phyloP scores from a whole-genome alignment of 179 eudicot genomes.

The Silene coronaria region DNA sequence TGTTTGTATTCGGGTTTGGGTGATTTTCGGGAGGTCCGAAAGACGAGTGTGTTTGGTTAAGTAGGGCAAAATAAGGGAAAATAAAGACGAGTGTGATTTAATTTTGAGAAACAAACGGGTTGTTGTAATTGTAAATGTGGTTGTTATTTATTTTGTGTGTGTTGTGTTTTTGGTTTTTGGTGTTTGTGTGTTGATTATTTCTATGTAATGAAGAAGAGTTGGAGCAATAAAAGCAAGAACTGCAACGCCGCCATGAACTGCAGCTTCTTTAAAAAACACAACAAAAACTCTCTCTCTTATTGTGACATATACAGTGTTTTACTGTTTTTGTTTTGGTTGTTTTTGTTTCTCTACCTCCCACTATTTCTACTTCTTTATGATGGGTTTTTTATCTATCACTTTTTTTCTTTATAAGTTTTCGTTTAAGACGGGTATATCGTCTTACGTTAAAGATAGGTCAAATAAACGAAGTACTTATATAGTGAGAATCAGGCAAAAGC shows the following conservation, averaged over 20 bases:
- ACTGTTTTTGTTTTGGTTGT: slow-evolving; percentile 7
- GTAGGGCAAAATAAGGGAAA: slow-evolving; percentile 11
- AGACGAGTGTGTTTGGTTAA: slow-evolving; percentile 2
- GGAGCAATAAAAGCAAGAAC: slow-evolving; percentile 58
- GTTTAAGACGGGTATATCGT: too few species aligned
- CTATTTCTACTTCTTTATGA: neutral
- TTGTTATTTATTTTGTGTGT: neutral
- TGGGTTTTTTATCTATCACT: neutral
- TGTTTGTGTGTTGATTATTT: neutral
- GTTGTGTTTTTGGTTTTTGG: neutral
- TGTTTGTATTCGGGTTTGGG: slow-evolving; percentile 7
- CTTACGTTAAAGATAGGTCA: too few species aligned
- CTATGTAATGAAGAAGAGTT: neutral
- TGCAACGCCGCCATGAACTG: slow-evolving; percentile 78
- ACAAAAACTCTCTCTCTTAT: slow-evolving; percentile 15
- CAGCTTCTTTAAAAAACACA: slow-evolving; percentile 5
- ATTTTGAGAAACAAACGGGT: neutral
- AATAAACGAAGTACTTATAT: too few species aligned
- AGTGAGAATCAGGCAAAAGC: too few species aligned
- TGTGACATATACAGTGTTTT: neutral
- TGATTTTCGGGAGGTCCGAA: neutral
- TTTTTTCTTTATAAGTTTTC: too few species aligned
- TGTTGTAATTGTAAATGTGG: neutral
- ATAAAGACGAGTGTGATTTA: neutral
- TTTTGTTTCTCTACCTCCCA: slow-evolving; percentile 10